Evolutionary conservation across 768 basidiomycete genomes (phyloP).

Genomic region (Hypsizygus marmoreus): DNA sequence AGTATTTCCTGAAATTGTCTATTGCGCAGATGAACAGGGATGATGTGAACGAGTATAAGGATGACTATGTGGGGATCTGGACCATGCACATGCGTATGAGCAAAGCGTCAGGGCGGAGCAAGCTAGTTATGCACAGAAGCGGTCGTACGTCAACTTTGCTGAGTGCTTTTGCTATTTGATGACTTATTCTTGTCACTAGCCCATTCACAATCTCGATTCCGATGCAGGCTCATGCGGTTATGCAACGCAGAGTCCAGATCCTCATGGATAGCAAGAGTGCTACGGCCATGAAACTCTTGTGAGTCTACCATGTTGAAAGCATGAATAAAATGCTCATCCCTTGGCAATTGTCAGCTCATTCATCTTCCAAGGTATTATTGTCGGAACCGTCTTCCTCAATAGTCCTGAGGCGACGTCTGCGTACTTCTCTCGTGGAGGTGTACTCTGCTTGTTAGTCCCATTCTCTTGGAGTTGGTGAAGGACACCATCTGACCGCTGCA

Average conservation of each 20-base stretch:
- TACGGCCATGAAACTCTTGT: constrained; percentile 34
- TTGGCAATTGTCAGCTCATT: constrained; percentile 41
- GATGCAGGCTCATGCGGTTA: constrained; percentile 40
- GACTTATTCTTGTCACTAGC: constrained; percentile 20
- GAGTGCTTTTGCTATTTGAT: neutral
- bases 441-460: constrained; percentile 67
- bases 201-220: constrained; percentile 37
- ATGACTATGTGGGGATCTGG: constrained; percentile 44
- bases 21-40: constrained; percentile 37
- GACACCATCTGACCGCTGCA: constrained; percentile 4
- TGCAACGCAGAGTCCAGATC: constrained; percentile 40
- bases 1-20: constrained; percentile 34
- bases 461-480: neutral
- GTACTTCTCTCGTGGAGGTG: constrained; percentile 75
- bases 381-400: constrained; percentile 68
- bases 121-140: constrained; percentile 41
- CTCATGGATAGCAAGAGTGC: constrained; percentile 32
- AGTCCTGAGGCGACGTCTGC: constrained; percentile 55
- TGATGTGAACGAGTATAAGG: constrained; percentile 52
- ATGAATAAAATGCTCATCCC: no score
- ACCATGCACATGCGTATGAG: constrained; percentile 41
- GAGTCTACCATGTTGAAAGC: no score
- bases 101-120: constrained; percentile 53
- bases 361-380: constrained; percentile 49
- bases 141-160: no score